A percentile compares a stretch with the other conserved stretches of the same genome.
Evolutionary conservation across 208 protist genomes (phyloP).

Genomic region (Acanthamoeba healyi): DNA sequence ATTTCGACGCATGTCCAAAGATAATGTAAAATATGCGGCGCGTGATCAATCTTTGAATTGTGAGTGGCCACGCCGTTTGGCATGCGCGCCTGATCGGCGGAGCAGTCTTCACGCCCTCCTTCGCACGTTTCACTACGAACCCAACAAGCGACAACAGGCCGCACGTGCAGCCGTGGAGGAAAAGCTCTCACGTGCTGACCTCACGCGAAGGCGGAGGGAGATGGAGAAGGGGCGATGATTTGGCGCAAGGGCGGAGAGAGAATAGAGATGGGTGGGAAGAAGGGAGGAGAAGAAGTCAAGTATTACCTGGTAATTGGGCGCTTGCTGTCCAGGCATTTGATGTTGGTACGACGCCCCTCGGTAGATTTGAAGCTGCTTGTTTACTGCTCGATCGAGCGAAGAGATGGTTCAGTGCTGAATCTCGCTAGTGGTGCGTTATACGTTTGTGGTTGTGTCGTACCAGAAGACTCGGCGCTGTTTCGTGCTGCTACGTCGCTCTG

Average conservation of each 20-base stretch:
- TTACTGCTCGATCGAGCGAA: neutral
- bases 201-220: neutral
- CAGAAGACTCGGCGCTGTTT: neutral
- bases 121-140: no score
- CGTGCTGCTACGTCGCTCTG: neutral
- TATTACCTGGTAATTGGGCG: neutral
- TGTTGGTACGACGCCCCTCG: neutral
- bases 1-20: no score
- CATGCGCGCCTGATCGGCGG: no score
- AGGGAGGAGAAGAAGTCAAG: neutral
- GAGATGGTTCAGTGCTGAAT: no score
- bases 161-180: neutral
- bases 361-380: constrained; percentile 22
- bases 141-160: neutral
- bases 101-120: no score
- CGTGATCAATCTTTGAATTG: no score
- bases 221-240: neutral
- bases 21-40: no score
- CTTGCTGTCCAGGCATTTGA: neutral
- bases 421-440: no score
- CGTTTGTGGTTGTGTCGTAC: no score
- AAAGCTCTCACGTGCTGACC: neutral
- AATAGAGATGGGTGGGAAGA: neutral
- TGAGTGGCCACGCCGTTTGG: no score
- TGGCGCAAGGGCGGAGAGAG: no score